Evolutionary conservation across 2,329 filamentous ascomycete genomes (phyloP).

Genomic region (Xylariomycetidae sp.): DNA sequence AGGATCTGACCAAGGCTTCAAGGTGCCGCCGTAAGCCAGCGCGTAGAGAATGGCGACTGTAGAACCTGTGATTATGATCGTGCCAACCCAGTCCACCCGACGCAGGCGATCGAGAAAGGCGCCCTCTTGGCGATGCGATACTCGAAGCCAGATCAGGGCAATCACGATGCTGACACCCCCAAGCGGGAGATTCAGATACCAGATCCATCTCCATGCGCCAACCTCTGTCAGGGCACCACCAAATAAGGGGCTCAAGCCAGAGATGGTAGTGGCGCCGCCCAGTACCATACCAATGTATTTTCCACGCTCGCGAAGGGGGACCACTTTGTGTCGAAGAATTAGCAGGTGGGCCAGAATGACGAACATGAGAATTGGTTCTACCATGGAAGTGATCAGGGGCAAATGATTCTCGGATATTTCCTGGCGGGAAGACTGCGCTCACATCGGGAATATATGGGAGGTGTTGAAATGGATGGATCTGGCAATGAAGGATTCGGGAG

Average conservation of each 20-base stretch:
- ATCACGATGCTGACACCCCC: conserved; percentile 19
- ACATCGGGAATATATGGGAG: too few relatives aligned
- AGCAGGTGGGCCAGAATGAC: too few relatives aligned
- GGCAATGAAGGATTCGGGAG: too few relatives aligned
- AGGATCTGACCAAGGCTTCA: conserved; percentile 1
- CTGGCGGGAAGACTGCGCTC: too few relatives aligned
- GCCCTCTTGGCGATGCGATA: too few relatives aligned
- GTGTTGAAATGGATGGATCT: too few relatives aligned
- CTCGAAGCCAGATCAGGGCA: conserved; percentile 13
- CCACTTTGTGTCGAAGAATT: too few relatives aligned
- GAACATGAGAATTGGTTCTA: too few relatives aligned
- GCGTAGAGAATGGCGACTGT: conserved; percentile 1
- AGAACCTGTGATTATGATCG: not conserved
- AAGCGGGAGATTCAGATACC: conserved; percentile 30
- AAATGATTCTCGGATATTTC: too few relatives aligned
- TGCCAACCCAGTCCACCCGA: conserved; percentile 18
- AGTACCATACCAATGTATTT: conserved; percentile 29
- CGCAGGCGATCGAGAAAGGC: conserved; percentile 30
- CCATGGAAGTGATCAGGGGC: too few relatives aligned
- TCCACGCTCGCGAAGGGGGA: conserved; percentile 38
- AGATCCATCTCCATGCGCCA: conserved; percentile 33
- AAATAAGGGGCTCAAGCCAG: conserved; percentile 22
- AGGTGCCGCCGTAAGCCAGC: not conserved
- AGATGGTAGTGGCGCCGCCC: conserved; percentile 24
- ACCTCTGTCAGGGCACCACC: conserved; percentile 12